Base-by-base conservation (phyloP, 352 stramenopile genomes). In the Phytophthora aleatoria region DNA sequence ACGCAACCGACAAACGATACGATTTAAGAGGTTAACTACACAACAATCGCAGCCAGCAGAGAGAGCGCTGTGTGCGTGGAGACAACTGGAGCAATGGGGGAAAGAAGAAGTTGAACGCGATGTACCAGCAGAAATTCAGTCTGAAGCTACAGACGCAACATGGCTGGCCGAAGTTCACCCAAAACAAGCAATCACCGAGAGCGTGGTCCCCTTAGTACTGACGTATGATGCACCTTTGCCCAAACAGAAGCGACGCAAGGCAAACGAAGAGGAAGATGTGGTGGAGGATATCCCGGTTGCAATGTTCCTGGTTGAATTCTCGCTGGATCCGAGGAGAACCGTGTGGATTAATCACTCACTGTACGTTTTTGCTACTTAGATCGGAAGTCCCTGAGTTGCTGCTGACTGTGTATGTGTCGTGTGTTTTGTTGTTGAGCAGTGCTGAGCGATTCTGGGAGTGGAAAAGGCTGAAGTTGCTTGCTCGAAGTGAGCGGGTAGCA, bases 251-350 rank as follows among this genome's bases (percentile, higher is more conserved):
- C 44, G 16, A 30, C 31, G 36, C 7, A 60, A 75, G 12, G n/a
- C 61, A 16, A 50, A 66, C 15, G 66, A 58, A 5, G 57, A 60
- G 13, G 50, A 57, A 52, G 26, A 49, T 1, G 45, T 67, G 26
- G 39, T 55, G 42, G 70, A 81, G 47, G 78, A 87, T 42, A 59
- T 71, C 27, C 68, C 71, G 30, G 83, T 85, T 12, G 79, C 71
- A n/a, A 73, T 87, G 68, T 90, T 87, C 38, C 69, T 91, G 1
- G 80, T 90, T 20, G 83, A 91, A 50, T 89, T 85, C 47, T 91
- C 80, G 24, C 76, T 89, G 59, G 79, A 91, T 28, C 79, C 77
- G 13, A 76, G 61, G 50, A 76, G 78, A 24, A 65, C 80, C 16
- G 79, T 89, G 44, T 91, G 83, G 83, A 78, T 91, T 52, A 87